Evolutionary conservation across 2,329 filamentous ascomycete species (phyloP).

Genomic region (Leptographium radiaticola): DNA sequence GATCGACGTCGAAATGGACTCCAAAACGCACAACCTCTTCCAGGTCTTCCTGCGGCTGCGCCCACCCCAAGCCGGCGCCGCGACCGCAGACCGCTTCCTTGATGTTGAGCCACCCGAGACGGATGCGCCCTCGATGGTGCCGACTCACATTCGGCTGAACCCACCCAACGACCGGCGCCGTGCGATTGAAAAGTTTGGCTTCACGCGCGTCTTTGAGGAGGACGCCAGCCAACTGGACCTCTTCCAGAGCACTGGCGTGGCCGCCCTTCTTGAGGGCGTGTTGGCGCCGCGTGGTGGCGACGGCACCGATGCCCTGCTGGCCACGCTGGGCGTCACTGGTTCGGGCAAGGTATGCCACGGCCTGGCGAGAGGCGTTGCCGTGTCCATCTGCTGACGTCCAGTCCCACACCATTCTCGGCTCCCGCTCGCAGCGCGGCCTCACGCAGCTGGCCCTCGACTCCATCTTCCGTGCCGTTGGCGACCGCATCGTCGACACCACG

Average conservation of each 20-base stretch:
- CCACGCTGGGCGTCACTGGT: slow-evolving; percentile 86
- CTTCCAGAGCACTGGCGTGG: slow-evolving; percentile 67
- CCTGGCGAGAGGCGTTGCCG: no score
- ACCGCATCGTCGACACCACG: slow-evolving; percentile 52
- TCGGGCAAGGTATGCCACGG: slow-evolving; percentile 73
- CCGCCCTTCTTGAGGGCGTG: slow-evolving; percentile 68
- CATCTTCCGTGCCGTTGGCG: slow-evolving; percentile 68
- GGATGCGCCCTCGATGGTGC: slow-evolving; percentile 22
- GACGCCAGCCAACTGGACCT: slow-evolving; percentile 72
- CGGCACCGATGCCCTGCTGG: slow-evolving; percentile 77
- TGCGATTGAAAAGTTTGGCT: slow-evolving; percentile 85
- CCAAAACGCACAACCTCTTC: slow-evolving; percentile 50
- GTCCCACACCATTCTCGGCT: slow-evolving; percentile 94
- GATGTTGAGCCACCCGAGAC: slow-evolving; percentile 49
- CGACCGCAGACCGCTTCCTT: slow-evolving; percentile 55
- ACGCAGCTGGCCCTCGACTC: slow-evolving; percentile 87
- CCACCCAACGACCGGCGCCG: slow-evolving; percentile 77
- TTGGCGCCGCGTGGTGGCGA: slow-evolving; percentile 59
- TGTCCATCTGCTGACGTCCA: slow-evolving; percentile 22
- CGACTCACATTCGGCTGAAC: slow-evolving; percentile 63
- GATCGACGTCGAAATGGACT: slow-evolving; percentile 22
- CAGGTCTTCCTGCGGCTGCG: slow-evolving; percentile 82
- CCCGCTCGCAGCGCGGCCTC: slow-evolving; percentile 70
- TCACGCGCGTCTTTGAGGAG: slow-evolving; percentile 88
- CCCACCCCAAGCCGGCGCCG: slow-evolving; percentile 39